Base-by-base conservation (phyloP, 2,329 filamentous ascomycete genomes). In the Aspergillus fijiensis region DNA sequence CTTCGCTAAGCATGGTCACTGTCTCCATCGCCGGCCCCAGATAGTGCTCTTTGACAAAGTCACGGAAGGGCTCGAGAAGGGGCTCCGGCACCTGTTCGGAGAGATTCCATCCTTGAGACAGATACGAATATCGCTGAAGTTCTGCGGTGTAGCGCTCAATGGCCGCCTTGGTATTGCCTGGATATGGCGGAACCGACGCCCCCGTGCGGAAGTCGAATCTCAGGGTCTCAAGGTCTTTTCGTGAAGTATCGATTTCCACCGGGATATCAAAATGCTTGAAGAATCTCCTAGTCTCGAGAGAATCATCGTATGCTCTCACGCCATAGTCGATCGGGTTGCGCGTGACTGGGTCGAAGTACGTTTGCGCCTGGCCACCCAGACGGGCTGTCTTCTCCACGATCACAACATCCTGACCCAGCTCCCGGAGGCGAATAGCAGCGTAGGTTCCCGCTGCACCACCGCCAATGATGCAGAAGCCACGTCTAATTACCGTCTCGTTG, bases 361-460 rank as follows among this genome's bases (percentile, higher is more conserved):
- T 72, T 19, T 67, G 59, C 1, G 66, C 67, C 49, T 72, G 67
- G 2, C 72, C 70, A 2, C 72, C 72, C 4, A 76, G 60, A 12
- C 57, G 47, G 27, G 64, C 58, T 7, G 66, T 59, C 42, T 66
- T 65, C 51, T 75, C 72, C 27, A 75, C 53, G 5, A 74, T 55
- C 4, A 65, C 66, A 6, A 73, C 66, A 5, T 59, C 68, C 16
- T 67, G 65, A 16, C 67, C 65, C 49, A 65, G 55, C 48, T 72
- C 65, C 27, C 63, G 66, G 12, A 75, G 64, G 5, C 63, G 62
- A 5, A 73, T 58, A 5, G 72, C 72, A 4, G 70, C 67, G 51
- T 72, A 74, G 1, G 69, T 71, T 11, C 70, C 73, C 0, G 68
- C 62, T 1, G 68, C 62, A 23, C 71, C 71, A 35, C 71, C 70